These are phyloP conservation scores for Lecanicillium sp. DNA, from an alignment of 2,329 filamentous ascomycete genomes.

Conservation along the genomic window DNA sequence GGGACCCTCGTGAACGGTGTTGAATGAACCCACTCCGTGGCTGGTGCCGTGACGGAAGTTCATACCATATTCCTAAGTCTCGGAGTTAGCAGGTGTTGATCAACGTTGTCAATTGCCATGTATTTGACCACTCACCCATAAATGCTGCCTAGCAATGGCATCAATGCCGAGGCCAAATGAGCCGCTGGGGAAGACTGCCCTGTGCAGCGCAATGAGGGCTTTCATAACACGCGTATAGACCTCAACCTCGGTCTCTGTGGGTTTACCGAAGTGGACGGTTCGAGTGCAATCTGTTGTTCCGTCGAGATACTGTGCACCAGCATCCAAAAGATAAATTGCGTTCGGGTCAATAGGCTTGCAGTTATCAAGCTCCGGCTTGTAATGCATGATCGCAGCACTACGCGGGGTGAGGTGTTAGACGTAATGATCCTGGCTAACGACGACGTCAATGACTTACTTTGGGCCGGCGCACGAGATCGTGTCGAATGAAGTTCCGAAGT, in stretches of 20 bases:
- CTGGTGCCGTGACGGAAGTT: no score
- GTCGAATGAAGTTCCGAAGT: conserved; percentile 85
- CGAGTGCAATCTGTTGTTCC: conserved; percentile 85
- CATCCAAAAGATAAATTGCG: conserved; percentile 81
- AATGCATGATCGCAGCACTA: conserved; percentile 84
- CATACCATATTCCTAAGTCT: no score
- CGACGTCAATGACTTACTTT: conserved; percentile 37
- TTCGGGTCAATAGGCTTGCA: conserved; percentile 72
- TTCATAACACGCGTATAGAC: conserved; percentile 87
- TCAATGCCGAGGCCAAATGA: no score
- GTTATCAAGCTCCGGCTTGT: conserved; percentile 69
- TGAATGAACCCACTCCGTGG: no score
- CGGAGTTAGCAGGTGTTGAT: no score
- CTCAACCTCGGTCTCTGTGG: conserved; percentile 69
- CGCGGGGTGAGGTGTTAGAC: conserved; percentile 12
- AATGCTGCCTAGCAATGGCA: no score
- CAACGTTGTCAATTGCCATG: no score
- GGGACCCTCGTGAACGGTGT: no score
- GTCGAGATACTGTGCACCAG: conserved; percentile 82
- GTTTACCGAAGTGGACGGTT: conserved; percentile 76
- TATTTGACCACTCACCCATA: no score
- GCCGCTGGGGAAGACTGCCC: no score
- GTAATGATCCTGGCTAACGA: not conserved
- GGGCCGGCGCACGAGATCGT: conserved; percentile 93
- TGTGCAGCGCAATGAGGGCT: conserved; percentile 75